Evolutionary conservation across 352 stramenopile species (phyloP), one percentile per base, ranked within the genome.

Genomic region (Globisporangium acanthophoron): DNA sequence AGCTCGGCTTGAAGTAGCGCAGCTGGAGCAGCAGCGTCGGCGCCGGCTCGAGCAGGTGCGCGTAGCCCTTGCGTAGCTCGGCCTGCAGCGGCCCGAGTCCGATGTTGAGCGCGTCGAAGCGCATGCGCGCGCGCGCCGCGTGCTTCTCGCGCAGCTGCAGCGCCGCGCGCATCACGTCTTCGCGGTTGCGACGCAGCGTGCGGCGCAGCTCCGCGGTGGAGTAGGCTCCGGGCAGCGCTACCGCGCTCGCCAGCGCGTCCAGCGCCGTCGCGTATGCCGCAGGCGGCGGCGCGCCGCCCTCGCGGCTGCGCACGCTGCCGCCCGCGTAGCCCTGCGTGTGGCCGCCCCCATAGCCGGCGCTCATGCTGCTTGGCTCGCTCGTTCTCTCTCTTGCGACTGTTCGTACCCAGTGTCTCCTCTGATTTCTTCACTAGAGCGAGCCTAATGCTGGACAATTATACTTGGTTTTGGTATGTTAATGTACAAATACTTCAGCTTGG

Each of bases 11-110:
- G 41, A 92, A 92, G 61, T 78, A 64, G 58, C 79, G 72, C 37
- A 87, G 69, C 56, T 82, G 65, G 40, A 92, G 62, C 50, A 92
- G 41, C 29, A 92, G 63, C 8, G 88, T 58, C 12, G 79, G 79
- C n/a, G 78, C 76, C 16, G 78, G 65, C 53, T 88, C 76, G 2
- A 92, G 63, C 24, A 90, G 66, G 52, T 89, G 79, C n/a, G 76
- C 76, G 60, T 92, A 92, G 13, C 80, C 79, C 60, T 90, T 92
- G 47, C 75, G 74, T 18, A 90, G 61, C 61, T 92, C 81, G 43
- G 74, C 62, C 55, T 90, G 79, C 1, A 92, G 40, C n/a, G 78
- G 76, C 2, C 49, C 48, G 29, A 87, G 63, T 1, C 73, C 79
- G 41, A 92, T 79, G 46, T 88, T 84, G 40, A 92, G 78, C 55